Percentiles rank a stretch among this genome's conserved stretches.
Evolutionary conservation across 176 grass and related monocot species (phyloP).

Genomic region (Melocanna baccifera): DNA sequence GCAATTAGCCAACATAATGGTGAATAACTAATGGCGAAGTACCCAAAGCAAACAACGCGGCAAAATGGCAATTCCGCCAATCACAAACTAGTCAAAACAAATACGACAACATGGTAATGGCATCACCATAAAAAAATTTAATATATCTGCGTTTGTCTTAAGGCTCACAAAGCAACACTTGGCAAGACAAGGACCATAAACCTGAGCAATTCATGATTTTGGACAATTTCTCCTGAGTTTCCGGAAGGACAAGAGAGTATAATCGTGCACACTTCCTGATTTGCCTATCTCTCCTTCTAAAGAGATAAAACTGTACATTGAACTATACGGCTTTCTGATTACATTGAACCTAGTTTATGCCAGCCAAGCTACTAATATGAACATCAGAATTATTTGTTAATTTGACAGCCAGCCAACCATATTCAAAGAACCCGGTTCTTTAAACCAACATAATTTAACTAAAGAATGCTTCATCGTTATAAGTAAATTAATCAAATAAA

Average conservation of each 20-base stretch:
- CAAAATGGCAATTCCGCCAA: slow-evolving; percentile 7
- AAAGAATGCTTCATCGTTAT: not conserved
- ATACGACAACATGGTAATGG: not conserved
- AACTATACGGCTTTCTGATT: not conserved
- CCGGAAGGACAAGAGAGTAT: not conserved
- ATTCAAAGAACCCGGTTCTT: not conserved
- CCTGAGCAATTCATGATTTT: slow-evolving; percentile 19
- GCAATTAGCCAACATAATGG: not conserved
- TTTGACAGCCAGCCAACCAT: not conserved
- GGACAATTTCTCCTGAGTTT: slow-evolving; percentile 24
- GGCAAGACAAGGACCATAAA: slow-evolving; percentile 19
- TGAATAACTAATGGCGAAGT: not conserved
- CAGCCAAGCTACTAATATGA: slow-evolving; percentile 20
- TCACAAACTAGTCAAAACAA: not conserved
- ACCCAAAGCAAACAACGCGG: not conserved
- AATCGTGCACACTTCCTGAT: not conserved
- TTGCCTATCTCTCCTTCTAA: not conserved
- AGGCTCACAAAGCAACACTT: slow-evolving; percentile 14
- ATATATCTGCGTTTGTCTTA: not conserved
- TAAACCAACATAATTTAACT: not conserved
- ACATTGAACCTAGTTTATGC: slow-evolving; percentile 16
- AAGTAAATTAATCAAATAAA: not conserved
- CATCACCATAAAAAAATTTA: not conserved
- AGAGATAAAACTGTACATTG: not conserved
- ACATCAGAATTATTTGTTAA: not conserved